phyloP scores from a whole-genome alignment of 1,284 basidiomycete genomes.

The Rhizoctonia solani region DNA sequence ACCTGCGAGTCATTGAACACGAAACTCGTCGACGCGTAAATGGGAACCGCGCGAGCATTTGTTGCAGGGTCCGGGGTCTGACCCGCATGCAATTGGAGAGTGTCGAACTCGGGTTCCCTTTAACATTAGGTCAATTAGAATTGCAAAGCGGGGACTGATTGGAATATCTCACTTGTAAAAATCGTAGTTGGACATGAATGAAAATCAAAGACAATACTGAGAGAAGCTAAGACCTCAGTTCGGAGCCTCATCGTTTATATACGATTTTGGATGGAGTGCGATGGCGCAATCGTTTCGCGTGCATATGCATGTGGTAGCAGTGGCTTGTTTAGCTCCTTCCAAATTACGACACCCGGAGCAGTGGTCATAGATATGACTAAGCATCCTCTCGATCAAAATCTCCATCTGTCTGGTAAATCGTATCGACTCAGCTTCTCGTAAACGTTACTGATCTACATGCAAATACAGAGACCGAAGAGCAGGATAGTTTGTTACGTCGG shows the following conservation, averaged over 20 bases:
- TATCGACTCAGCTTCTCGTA: too few species aligned
- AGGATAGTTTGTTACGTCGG: too few species aligned
- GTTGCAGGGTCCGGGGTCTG: slow-evolving; percentile 52
- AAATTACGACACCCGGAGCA: too few species aligned
- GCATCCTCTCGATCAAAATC: too few species aligned
- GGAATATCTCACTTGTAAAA: slow-evolving; percentile 20
- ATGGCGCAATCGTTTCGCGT: slow-evolving; percentile 24
- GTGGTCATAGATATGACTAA: too few species aligned
- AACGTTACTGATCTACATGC: too few species aligned
- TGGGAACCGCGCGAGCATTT: slow-evolving; percentile 73
- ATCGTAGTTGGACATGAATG: slow-evolving; percentile 12
- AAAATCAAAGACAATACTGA: not conserved
- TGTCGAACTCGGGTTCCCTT: slow-evolving; percentile 77
- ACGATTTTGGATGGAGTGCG: too few species aligned
- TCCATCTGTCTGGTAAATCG: too few species aligned
- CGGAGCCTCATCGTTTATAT: not conserved
- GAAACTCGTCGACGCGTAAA: slow-evolving; percentile 78
- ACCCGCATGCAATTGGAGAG: slow-evolving; percentile 82
- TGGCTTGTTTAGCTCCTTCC: not conserved
- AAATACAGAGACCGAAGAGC: too few species aligned
- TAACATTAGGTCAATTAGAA: not conserved
- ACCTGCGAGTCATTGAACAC: slow-evolving; percentile 78
- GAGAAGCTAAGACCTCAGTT: not conserved
- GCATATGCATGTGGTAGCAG: not conserved
- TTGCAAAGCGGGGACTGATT: not conserved